These are phyloP conservation scores for Phalaenopsis aphrodite DNA, from an alignment of 106 monocot species.

Conservation along the genomic window DNA sequence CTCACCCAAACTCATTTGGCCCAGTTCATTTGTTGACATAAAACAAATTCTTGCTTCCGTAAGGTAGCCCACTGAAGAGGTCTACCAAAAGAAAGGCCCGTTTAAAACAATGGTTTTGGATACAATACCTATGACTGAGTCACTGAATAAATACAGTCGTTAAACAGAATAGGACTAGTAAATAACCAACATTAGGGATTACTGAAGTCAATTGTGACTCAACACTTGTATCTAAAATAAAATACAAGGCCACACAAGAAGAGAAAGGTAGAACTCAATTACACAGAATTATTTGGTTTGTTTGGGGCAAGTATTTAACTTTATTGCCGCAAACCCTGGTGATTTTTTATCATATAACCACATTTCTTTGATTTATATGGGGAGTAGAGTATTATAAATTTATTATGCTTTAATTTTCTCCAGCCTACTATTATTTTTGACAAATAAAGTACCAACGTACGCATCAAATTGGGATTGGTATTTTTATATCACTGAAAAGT, in stretches of 20 bases:
- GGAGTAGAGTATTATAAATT: too few species aligned
- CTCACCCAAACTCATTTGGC: not conserved
- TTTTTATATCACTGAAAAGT: too few species aligned
- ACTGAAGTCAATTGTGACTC: not conserved
- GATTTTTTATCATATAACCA: too few species aligned
- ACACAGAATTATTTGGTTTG: not conserved
- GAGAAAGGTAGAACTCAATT: not conserved
- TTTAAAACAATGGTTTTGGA: not conserved
- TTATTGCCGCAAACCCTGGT: too few species aligned
- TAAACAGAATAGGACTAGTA: not conserved
- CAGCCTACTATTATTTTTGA: too few species aligned
- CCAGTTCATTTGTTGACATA: not conserved
- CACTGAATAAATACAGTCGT: not conserved
- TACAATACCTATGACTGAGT: too few species aligned
- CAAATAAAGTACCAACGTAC: too few species aligned
- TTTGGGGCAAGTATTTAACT: too few species aligned
- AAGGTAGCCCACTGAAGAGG: not conserved
- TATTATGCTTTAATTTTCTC: too few species aligned
- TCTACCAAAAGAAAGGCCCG: not conserved
- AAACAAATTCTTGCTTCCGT: not conserved
- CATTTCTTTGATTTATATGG: too few species aligned
- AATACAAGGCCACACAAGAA: not conserved
- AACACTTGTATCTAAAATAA: not conserved
- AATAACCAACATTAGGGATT: not conserved
- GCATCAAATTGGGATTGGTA: too few species aligned